Base-by-base conservation (phyloP, 139 green algal species). In the Zygnema cylindricum region DNA sequence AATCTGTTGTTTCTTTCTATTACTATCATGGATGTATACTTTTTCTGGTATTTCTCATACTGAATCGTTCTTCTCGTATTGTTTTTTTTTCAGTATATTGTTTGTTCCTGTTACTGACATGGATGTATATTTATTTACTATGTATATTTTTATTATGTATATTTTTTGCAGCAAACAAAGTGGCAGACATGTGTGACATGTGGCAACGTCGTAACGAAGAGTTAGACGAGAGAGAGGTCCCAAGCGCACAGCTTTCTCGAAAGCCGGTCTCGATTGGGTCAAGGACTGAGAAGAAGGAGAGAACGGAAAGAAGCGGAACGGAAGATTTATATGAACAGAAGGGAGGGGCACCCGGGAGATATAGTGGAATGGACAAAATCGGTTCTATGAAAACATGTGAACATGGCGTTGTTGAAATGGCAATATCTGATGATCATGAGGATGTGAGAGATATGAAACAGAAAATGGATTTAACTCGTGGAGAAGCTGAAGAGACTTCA, bases 121-220 rank as follows among this genome's bases (percentile, higher is more conserved):
- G n/a, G n/a, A n/a, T n/a, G n/a, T n/a, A n/a, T n/a, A n/a, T n/a
- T n/a, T n/a, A n/a, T n/a, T n/a, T n/a, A n/a, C n/a, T n/a, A n/a
- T n/a, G n/a, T n/a, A n/a, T n/a, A n/a, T n/a, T n/a, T n/a, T n/a
- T n/a, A n/a, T n/a, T n/a, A n/a, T n/a, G n/a, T n/a, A n/a, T n/a
- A n/a, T n/a, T 79, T 63, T 86, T 25, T n/a, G 43, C 78, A 86
- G 78, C 39, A 35, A 86, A 86, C 39, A 55, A 41, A 55, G 22
- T 54, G 22, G 39, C 78, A 7, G 78, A 86, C 38, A 38, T 86
- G 38, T 77, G 77, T 63, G 78, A 86, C 33, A 86, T 86, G 78
- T 86, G 78, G 78, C 41, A 32, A 23, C 35, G 69, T 39, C 35
- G 78, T 16, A 23, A 63, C 40, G 33, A 42, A 30, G 78, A 86